phyloP scores from a whole-genome alignment of 1,284 basidiomycete species.

The Ustilago esculenta region DNA sequence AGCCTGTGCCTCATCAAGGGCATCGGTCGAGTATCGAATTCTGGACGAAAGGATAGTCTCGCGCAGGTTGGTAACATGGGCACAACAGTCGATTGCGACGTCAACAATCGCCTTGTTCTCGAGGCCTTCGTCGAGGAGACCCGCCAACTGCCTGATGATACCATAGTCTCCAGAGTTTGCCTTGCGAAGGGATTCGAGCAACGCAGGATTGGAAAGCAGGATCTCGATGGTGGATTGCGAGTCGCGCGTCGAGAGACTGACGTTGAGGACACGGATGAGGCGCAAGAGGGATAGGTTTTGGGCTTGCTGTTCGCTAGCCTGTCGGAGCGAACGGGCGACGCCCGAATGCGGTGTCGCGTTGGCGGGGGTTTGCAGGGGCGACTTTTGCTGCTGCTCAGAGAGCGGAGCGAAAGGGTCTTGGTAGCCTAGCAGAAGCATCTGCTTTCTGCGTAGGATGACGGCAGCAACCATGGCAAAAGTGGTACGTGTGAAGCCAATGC shows the following conservation, averaged over 20 bases:
- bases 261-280: constrained; percentile 84
- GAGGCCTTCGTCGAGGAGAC: constrained; percentile 62
- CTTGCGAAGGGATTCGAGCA: constrained; percentile 59
- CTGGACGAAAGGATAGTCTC: constrained; percentile 61
- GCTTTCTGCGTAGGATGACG: constrained; percentile 84
- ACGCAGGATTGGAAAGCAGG: constrained; percentile 57
- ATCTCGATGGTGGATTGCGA: constrained; percentile 57
- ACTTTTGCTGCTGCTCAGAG: constrained; percentile 30
- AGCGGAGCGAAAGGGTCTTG: constrained; percentile 76
- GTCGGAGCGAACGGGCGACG: constrained; percentile 47
- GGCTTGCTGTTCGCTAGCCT: constrained; percentile 76
- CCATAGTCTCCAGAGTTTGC: constrained; percentile 64
- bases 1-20: constrained; percentile 48
- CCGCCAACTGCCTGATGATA: constrained; percentile 60
- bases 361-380: constrained; percentile 25
- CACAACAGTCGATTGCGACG: constrained; percentile 61
- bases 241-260: constrained; percentile 71
- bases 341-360: constrained; percentile 40
- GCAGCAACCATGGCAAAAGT: constrained; percentile 98
- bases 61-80: constrained; percentile 63
- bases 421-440: constrained; percentile 79
- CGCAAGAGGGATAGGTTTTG: constrained; percentile 82
- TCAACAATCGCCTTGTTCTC: constrained; percentile 63
- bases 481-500: constrained; percentile 94
- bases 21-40: constrained; percentile 57